Conservation (phyloP, 208 protist genomes). For the Trypanosoma congolense region DNA sequence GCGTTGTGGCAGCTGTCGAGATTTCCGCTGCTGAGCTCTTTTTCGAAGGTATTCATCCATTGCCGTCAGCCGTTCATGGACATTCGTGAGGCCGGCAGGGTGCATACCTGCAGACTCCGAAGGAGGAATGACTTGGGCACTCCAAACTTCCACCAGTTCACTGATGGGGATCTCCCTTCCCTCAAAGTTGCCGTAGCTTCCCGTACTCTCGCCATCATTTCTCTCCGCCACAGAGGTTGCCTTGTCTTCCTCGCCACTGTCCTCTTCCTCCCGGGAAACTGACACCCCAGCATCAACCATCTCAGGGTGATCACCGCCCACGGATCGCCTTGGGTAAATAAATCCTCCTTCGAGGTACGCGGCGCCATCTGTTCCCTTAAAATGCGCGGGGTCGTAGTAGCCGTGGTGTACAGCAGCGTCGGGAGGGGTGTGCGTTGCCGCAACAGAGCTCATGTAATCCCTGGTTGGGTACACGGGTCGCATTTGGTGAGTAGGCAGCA, state of each 20-base stretch:
- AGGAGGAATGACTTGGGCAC: slow-evolving; percentile 22
- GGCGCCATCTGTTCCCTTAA: background rate
- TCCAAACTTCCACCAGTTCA: slow-evolving; percentile 25
- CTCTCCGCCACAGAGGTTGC: background rate
- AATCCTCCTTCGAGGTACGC: too few relatives aligned
- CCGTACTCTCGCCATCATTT: slow-evolving; percentile 7
- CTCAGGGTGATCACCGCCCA: background rate
- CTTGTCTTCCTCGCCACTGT: background rate
- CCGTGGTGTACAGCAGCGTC: background rate
- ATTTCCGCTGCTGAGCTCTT: background rate
- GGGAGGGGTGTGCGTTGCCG: background rate
- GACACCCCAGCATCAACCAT: background rate
- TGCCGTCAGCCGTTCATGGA: slow-evolving; percentile 10
- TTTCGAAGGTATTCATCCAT: slow-evolving; percentile 10
- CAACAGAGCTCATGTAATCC: background rate
- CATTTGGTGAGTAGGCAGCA: background rate
- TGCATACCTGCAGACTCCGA: background rate
- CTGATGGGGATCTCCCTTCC: slow-evolving; percentile 22
- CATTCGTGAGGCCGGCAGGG: slow-evolving; percentile 2
- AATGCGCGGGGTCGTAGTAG: background rate
- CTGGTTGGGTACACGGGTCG: background rate
- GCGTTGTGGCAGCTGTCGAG: slow-evolving; percentile 10
- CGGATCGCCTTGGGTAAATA: too few relatives aligned
- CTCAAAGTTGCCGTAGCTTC: slow-evolving; percentile 18
- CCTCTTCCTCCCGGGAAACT: background rate